Evolutionary conservation across 306 rosid genomes (phyloP), one percentile per base, ranked within the genome.

Genomic region (Morella rubra): DNA sequence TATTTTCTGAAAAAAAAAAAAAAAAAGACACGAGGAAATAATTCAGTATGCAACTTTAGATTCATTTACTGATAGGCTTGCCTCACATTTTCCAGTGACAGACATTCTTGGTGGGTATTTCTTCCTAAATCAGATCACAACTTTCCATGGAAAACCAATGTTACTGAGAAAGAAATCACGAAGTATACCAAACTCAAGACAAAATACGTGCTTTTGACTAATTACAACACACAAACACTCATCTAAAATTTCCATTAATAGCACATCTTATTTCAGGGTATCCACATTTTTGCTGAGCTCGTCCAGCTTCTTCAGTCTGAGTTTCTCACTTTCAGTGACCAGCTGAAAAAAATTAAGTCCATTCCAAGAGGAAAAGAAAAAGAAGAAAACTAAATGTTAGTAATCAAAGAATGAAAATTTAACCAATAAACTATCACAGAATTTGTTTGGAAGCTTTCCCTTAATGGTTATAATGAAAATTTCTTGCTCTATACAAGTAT

Each of bases 271-370:
- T 20, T 87, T 83, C 72, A 94, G 71, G 41, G 88, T 82, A 71
- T 94, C 97, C 70, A 91, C 56, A 82, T 87, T 85, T 89, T 90
- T 94, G 92, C 96, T 89, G 85, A 94, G 91, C 83, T 94, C 98
- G 77, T 91, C 98, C 86, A 94, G 91, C 91, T 91, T 94, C 96
- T 89, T 91, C 97, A 94, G 84, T 90, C 98, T 91, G 86, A 89
- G 4, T 81, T 46, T 90, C 90, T 94, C 98, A 79, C 98, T 94
- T 82, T 94, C 97, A 47, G 74, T 53, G 77, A 86, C 90, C 81
- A 86, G 74, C 90, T 86, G 84, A 55, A 18, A 54, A 46, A 42
- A 45, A 24, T 40, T 27, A 32, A 32, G 37, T 32, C 37, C 37
- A 32, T 32, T 32, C 37, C 37, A 32, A 32, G 37, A 32, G 37